phyloP scores from a whole-genome alignment of 2,329 filamentous ascomycete genomes.

The Erysiphe pulchra region DNA sequence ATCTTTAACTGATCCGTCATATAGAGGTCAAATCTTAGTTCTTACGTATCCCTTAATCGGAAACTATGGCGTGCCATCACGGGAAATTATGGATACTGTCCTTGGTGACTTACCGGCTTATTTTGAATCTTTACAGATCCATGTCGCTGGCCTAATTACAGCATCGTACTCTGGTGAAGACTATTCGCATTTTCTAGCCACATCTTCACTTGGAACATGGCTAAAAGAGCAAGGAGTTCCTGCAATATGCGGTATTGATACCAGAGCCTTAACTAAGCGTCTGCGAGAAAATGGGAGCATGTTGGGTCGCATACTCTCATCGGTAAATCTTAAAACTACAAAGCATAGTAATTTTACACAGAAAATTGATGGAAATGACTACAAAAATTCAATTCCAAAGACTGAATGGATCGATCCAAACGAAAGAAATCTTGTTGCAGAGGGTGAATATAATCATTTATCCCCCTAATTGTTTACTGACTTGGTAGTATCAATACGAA shows the following conservation, averaged over 20 bases:
- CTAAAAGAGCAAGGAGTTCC: conserved; percentile 87
- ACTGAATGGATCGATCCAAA: conserved; percentile 86
- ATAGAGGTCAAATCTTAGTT: conserved; percentile 82
- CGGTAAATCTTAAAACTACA: conserved; percentile 24
- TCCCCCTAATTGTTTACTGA: conserved; percentile 16
- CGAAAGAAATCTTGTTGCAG: conserved; percentile 69
- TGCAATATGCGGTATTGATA: conserved; percentile 88
- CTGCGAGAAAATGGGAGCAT: conserved; percentile 89
- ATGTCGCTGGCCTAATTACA: conserved; percentile 75
- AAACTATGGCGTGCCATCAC: conserved; percentile 89
- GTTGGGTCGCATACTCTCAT: conserved; percentile 68
- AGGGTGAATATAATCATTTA: conserved; percentile 39
- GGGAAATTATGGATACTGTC: conserved; percentile 62
- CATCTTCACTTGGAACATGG: conserved; percentile 79
- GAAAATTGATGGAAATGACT: conserved; percentile 15
- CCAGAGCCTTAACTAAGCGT: conserved; percentile 74
- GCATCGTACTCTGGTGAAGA: conserved; percentile 86
- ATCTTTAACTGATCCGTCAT: conserved; percentile 68
- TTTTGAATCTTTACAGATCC: conserved; percentile 82
- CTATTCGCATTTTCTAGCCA: conserved; percentile 80
- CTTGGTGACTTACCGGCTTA: conserved; percentile 68
- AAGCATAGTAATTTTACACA: conserved; percentile 15
- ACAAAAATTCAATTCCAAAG: conserved; percentile 34
- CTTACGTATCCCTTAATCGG: conserved; percentile 87
- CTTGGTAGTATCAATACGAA: conserved; percentile 56